phyloP scores from a whole-genome alignment of 108 stramenopile genomes.

The Schizochytrium sp. region DNA sequence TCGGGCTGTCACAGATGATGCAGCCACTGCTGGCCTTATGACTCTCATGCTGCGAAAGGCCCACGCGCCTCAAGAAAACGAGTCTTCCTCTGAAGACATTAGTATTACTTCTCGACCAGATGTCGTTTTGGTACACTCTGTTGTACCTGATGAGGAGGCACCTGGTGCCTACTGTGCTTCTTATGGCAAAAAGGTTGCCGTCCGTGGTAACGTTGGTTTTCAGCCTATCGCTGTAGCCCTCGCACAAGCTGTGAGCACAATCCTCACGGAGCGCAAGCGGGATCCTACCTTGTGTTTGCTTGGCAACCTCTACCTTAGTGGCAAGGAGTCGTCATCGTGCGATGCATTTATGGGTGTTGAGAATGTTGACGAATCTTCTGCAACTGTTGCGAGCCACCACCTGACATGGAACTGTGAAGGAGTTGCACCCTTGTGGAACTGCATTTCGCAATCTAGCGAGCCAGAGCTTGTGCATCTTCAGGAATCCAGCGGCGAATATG shows the following conservation, averaged over 20 bases:
- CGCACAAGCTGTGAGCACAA: neutral
- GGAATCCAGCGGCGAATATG: neutral
- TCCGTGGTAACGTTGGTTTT: neutral
- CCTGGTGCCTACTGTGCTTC: neutral
- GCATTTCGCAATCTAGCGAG: neutral
- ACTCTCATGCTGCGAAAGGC: conserved; percentile 3
- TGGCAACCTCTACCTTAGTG: neutral
- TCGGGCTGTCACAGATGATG: neutral
- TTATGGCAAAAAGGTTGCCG: neutral
- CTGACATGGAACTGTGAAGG: neutral
- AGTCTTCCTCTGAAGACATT: neutral
- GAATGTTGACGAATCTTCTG: neutral
- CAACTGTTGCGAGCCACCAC: neutral
- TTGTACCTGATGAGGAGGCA: neutral
- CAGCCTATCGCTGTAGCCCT: neutral
- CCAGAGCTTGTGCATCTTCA: neutral
- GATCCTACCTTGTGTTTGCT: neutral
- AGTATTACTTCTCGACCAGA: neutral
- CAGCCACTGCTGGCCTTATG: neutral
- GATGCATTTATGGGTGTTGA: neutral
- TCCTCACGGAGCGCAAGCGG: neutral
- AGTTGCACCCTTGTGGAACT: neutral
- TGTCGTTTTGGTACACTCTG: conserved; percentile 42
- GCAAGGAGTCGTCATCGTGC: neutral
- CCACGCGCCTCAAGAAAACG: neutral